phyloP scores from a whole-genome alignment of 345 rosid species.

The Corchorus capsularis region DNA sequence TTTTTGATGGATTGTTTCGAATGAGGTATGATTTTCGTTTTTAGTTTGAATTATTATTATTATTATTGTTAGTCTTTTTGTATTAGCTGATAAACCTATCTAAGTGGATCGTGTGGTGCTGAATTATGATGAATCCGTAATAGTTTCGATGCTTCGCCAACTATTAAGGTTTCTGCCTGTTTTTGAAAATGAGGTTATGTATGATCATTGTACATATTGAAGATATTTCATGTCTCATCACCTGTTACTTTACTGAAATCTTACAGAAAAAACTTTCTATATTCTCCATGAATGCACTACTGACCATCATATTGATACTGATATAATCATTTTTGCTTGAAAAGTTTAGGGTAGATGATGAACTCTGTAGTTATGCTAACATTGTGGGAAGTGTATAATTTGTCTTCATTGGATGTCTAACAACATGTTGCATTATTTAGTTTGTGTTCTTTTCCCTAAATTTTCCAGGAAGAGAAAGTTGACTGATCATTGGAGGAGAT shows the following conservation, averaged over 20 bases:
- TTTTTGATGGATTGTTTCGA: slow-evolving; percentile 30
- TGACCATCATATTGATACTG: background rate
- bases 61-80: background rate
- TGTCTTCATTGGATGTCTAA: background rate
- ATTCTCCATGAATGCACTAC: background rate
- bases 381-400: background rate
- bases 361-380: background rate
- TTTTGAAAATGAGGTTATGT: background rate
- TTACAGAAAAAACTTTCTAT: background rate
- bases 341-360: background rate
- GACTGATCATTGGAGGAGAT: slow-evolving; percentile 81
- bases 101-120: background rate
- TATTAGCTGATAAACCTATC: background rate
- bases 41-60: background rate
- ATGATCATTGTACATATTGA: background rate
- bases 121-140: background rate
- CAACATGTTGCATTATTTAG: background rate
- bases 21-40: slow-evolving; percentile 45
- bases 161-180: background rate
- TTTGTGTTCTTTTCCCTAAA: background rate
- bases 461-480: slow-evolving; percentile 64
- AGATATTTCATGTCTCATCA: background rate
- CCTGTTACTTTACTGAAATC: background rate
- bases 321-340: background rate
- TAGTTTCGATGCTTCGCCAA: background rate